These are phyloP conservation scores for Persicaria tinctoria DNA, from an alignment of 148 eudicot genomes.

Conservation along the genomic window DNA sequence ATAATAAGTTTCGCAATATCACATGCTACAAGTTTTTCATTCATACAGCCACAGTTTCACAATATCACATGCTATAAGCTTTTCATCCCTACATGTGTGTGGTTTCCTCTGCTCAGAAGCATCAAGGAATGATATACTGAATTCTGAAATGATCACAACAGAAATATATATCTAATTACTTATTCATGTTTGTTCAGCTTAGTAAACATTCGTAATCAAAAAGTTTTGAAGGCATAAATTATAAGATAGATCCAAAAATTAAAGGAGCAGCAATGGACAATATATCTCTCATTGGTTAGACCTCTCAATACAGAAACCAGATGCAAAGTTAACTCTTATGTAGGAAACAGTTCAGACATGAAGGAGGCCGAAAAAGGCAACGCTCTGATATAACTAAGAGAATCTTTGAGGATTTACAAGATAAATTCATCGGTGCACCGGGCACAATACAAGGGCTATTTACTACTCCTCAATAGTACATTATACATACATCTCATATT, in stretches of 20 bases:
- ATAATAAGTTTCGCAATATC: background rate
- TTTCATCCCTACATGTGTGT: background rate
- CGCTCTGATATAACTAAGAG: background rate
- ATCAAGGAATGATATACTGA: background rate
- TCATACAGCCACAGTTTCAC: background rate
- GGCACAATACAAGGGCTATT: background rate
- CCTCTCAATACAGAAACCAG: background rate
- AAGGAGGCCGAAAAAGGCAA: background rate
- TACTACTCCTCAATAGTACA: background rate
- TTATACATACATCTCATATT: background rate
- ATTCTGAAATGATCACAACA: too few species aligned
- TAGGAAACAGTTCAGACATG: background rate
- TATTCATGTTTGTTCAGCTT: too few species aligned
- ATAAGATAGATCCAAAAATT: background rate
- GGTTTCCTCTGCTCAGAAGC: background rate
- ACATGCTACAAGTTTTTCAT: background rate
- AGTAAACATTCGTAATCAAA: too few species aligned
- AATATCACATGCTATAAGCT: background rate
- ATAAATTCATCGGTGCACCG: background rate
- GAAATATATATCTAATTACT: too few species aligned
- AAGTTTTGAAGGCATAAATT: too few species aligned
- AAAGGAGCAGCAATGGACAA: background rate
- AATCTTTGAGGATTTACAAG: background rate
- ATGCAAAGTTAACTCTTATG: background rate
- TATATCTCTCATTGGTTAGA: too few species aligned